Conservation (phyloP, 225 moss, liverwort and hornwort genomes). For the Bryoerythrophyllum caledonicum region DNA sequence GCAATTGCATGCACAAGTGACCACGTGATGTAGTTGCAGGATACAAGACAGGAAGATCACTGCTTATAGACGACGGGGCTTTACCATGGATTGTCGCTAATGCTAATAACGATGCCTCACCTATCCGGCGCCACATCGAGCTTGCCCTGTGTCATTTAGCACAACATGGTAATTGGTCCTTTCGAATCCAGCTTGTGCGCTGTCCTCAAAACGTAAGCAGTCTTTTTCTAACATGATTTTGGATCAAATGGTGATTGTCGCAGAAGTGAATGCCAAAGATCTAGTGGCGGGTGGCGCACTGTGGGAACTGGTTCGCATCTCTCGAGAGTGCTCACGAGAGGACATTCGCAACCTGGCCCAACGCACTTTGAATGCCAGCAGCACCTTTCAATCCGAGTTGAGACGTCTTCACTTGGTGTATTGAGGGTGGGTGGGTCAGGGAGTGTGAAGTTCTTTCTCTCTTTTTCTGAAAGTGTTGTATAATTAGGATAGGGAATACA, state of each 20-base stretch:
- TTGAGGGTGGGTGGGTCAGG: conserved; percentile 24
- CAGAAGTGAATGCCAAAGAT: conserved; percentile 87
- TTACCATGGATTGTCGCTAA: conserved; percentile 92
- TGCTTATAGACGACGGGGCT: conserved; percentile 88
- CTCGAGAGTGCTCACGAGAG: conserved; percentile 85
- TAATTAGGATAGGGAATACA: conserved; percentile 44
- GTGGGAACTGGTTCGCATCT: conserved; percentile 85
- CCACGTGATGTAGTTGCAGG: conserved; percentile 44
- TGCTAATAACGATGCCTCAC: conserved; percentile 88
- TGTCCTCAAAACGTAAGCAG: not conserved
- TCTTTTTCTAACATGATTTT: not conserved
- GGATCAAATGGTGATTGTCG: conserved; percentile 18
- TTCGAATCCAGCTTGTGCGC: not conserved
- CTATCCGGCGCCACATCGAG: conserved; percentile 84
- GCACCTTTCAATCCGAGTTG: conserved; percentile 77
- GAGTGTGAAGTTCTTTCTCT: conserved; percentile 26
- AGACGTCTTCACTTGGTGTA: conserved; percentile 63
- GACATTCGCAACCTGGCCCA: conserved; percentile 88
- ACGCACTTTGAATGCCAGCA: conserved; percentile 76
- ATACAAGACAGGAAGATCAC: conserved; percentile 78
- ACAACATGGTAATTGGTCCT: conserved; percentile 62
- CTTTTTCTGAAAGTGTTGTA: conserved; percentile 45
- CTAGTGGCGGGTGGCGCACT: conserved; percentile 83
- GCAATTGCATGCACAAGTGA: not conserved
- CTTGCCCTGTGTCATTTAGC: conserved; percentile 86